A percentile compares a stretch with the other conserved stretches of the same genome.
phyloP scores from a whole-genome alignment of 768 basidiomycete genomes.

The Suillus clintonianus region DNA sequence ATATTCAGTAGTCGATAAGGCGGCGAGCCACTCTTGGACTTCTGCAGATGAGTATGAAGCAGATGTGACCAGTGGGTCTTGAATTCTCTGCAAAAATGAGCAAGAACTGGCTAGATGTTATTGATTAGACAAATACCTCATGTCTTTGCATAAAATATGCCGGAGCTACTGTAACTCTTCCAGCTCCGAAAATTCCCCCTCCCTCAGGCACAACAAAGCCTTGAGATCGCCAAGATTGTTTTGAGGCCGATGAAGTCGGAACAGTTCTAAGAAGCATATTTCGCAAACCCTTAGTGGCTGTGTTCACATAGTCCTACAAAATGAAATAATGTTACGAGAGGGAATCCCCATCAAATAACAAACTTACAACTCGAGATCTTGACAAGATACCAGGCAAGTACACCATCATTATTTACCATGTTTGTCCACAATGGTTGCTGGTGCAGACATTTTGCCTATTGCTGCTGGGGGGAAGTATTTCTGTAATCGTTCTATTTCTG shows the following conservation, averaged over 20 bases:
- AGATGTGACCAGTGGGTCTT: neutral
- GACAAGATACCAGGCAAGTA: neutral
- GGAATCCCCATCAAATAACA: neutral
- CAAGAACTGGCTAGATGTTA: neutral
- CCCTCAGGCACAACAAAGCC: neutral
- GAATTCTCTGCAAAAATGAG: neutral
- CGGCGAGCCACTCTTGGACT: neutral
- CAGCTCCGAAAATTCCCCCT: neutral
- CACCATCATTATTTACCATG: neutral
- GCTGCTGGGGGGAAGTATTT: neutral
- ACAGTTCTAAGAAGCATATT: neutral
- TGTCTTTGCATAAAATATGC: neutral
- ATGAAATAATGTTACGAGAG: neutral
- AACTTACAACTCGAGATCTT: neutral
- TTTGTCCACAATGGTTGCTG: neutral
- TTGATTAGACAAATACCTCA: neutral
- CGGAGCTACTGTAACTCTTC: neutral
- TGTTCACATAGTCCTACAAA: neutral
- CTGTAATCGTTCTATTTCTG: neutral
- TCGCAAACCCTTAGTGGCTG: neutral
- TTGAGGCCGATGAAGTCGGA: neutral
- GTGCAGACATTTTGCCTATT: neutral
- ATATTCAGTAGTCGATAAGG: neutral
- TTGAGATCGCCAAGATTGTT: neutral
- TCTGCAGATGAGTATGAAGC: neutral